A percentile compares a stretch with the other conserved stretches of the same genome.
Conservation (phyloP, 2,329 filamentous ascomycete genomes). For the Rutstroemia sp. region DNA sequence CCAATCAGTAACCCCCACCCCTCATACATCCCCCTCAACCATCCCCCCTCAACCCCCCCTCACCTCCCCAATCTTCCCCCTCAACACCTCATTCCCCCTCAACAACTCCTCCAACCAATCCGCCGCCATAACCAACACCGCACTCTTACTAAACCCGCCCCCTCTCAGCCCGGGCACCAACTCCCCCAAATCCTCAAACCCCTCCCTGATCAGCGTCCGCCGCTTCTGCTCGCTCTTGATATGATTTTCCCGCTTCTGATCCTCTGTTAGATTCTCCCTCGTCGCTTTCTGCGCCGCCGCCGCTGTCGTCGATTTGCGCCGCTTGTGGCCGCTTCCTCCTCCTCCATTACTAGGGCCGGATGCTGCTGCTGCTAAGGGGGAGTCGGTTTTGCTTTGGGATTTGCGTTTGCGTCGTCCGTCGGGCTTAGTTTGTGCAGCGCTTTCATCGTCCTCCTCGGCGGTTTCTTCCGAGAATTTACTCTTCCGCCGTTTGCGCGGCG, state of each 20-base stretch:
- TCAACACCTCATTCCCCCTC: slow-evolving; percentile 57
- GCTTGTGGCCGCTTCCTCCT: slow-evolving; percentile 29
- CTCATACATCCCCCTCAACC: neutral
- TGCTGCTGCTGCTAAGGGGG: slow-evolving; percentile 10
- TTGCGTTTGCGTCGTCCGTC: slow-evolving; percentile 28
- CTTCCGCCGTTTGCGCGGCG: slow-evolving; percentile 47
- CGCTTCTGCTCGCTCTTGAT: slow-evolving; percentile 85
- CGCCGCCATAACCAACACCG: slow-evolving; percentile 65
- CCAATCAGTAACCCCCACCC: too few relatives aligned
- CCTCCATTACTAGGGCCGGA: neutral
- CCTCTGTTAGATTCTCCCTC: slow-evolving; percentile 62
- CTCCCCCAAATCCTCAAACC: slow-evolving; percentile 71
- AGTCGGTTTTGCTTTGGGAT: slow-evolving; percentile 21
- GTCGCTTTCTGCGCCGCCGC: slow-evolving; percentile 35
- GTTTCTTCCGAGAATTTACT: slow-evolving; percentile 40
- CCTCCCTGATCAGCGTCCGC: slow-evolving; percentile 69
- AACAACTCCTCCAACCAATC: slow-evolving; percentile 72
- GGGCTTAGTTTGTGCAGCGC: slow-evolving; percentile 23
- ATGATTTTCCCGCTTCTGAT: slow-evolving; percentile 79
- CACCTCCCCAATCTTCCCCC: slow-evolving; percentile 36
- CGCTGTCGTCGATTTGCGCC: slow-evolving; percentile 41
- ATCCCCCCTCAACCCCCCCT: neutral
- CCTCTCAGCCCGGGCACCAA: slow-evolving; percentile 69
- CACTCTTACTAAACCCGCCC: slow-evolving; percentile 77
- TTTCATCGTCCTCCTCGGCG: slow-evolving; percentile 35